Evolutionary conservation across 2,329 filamentous ascomycete genomes (phyloP).

Genomic region (Fusarium sp.): DNA sequence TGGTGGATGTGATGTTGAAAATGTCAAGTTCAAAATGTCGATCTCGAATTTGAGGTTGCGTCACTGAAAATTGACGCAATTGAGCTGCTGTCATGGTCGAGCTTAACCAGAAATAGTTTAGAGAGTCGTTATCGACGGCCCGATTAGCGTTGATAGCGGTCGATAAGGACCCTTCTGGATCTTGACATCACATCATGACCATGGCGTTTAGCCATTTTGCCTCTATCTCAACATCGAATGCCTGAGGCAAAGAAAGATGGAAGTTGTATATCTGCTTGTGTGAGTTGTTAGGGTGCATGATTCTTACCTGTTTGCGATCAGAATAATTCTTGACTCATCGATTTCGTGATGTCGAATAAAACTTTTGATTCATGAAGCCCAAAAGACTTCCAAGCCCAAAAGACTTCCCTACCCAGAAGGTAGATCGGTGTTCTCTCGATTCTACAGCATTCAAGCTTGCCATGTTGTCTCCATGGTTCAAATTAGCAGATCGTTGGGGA

Average conservation of each 20-base stretch:
- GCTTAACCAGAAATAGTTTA: slow-evolving; percentile 5
- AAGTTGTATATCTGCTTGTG: fast-evolving
- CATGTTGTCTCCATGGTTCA: background rate
- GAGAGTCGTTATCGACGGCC: background rate
- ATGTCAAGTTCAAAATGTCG: background rate
- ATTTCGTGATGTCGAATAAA: background rate
- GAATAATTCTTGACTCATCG: background rate
- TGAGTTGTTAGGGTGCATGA: fast-evolving
- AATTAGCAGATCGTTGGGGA: background rate
- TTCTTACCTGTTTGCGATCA: background rate
- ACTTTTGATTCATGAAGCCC: too few relatives aligned
- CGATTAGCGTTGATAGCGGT: slow-evolving; percentile 9
- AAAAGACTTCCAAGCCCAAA: too few relatives aligned
- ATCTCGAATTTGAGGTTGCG: slow-evolving; percentile 1
- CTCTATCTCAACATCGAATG: background rate
- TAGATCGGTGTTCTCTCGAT: fast-evolving
- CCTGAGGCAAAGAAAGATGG: fast-evolving
- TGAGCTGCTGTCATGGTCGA: background rate
- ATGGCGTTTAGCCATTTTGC: background rate
- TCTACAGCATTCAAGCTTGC: fast-evolving
- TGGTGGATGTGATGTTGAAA: background rate
- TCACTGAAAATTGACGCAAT: slow-evolving; percentile 34
- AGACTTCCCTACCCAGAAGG: fast-evolving
- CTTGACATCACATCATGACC: slow-evolving; percentile 12
- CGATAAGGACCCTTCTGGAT: background rate